phyloP scores from a whole-genome alignment of 352 stramenopile genomes.

The Phytopythium montanum region DNA sequence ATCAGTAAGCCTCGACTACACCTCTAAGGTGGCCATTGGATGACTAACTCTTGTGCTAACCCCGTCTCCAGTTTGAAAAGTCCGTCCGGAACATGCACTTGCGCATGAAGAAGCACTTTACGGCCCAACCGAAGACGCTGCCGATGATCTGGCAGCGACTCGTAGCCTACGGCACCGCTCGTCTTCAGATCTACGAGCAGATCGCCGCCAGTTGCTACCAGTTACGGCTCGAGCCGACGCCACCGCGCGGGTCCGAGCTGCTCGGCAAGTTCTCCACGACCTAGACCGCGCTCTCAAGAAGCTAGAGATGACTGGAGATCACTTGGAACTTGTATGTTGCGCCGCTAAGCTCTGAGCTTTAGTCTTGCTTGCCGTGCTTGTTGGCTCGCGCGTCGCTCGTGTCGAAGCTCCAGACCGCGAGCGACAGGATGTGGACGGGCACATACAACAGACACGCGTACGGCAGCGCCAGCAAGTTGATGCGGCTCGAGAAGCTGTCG shows the following conservation, averaged over 20 bases:
- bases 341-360: background rate
- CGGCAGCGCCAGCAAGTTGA: constrained; percentile 56
- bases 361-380: constrained; percentile 27
- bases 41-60: background rate
- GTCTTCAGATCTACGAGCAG: constrained; percentile 42
- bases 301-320: background rate
- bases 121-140: constrained; percentile 41
- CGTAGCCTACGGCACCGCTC: constrained; percentile 30
- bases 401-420: constrained; percentile 39
- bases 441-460: constrained; percentile 74
- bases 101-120: constrained; percentile 75
- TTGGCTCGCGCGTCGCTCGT: background rate
- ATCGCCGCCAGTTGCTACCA: constrained; percentile 62
- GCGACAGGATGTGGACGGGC: constrained; percentile 57
- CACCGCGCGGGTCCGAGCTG: constrained; percentile 35
- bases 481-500: constrained; percentile 42
- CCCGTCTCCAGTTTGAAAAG: constrained; percentile 50
- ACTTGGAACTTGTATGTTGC: background rate
- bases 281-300: constrained; percentile 5
- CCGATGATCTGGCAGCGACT: constrained; percentile 54
- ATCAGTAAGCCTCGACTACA: constrained; percentile 19
- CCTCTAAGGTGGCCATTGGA: background rate
- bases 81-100: constrained; percentile 63
- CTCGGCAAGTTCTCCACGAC: constrained; percentile 40
- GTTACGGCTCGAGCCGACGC: constrained; percentile 43